Percentiles rank a stretch among this genome's conserved stretches.
phyloP scores from a whole-genome alignment of 2,329 filamentous ascomycete genomes.

The Nemania abortiva region DNA sequence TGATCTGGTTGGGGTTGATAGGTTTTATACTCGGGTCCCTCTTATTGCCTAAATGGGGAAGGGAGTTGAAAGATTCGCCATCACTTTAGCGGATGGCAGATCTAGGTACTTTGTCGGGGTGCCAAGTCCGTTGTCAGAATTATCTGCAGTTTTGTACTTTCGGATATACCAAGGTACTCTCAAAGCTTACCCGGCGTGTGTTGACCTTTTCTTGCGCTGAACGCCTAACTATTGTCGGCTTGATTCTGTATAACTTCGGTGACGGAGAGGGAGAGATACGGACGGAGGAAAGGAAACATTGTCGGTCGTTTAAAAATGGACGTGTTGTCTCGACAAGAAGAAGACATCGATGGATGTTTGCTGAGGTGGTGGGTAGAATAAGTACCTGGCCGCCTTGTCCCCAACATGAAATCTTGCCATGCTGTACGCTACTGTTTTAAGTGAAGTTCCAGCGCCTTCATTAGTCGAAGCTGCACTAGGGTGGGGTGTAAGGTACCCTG shows the following conservation, averaged over 20 bases:
- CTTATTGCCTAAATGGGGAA: slow-evolving; percentile 33
- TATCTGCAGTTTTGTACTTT: slow-evolving; percentile 1
- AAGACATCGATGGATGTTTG: slow-evolving; percentile 10
- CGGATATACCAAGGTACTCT: background rate
- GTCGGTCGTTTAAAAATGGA: background rate
- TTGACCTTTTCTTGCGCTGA: background rate
- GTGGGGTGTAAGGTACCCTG: slow-evolving; percentile 22
- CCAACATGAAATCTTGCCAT: slow-evolving; percentile 19
- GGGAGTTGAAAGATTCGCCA: slow-evolving; percentile 21
- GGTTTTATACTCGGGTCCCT: slow-evolving; percentile 12
- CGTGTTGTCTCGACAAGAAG: slow-evolving; percentile 5
- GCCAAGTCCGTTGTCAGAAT: slow-evolving; percentile 27
- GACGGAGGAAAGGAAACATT: background rate
- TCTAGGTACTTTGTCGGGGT: slow-evolving; percentile 27
- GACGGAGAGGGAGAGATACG: background rate
- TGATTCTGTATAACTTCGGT: background rate
- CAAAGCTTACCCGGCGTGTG: slow-evolving; percentile 3
- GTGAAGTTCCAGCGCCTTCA: slow-evolving; percentile 17
- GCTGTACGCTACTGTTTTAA: slow-evolving; percentile 5
- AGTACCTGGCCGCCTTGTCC: slow-evolving; percentile 4
- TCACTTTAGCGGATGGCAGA: slow-evolving; percentile 12
- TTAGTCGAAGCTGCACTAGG: slow-evolving; percentile 1
- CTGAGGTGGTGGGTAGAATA: slow-evolving; percentile 32
- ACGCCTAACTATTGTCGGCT: background rate
- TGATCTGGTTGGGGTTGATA: slow-evolving; percentile 32